Evolutionary conservation across 768 basidiomycete species (phyloP), one percentile per base, ranked within the genome.

Genomic region (Rickenella mellea): DNA sequence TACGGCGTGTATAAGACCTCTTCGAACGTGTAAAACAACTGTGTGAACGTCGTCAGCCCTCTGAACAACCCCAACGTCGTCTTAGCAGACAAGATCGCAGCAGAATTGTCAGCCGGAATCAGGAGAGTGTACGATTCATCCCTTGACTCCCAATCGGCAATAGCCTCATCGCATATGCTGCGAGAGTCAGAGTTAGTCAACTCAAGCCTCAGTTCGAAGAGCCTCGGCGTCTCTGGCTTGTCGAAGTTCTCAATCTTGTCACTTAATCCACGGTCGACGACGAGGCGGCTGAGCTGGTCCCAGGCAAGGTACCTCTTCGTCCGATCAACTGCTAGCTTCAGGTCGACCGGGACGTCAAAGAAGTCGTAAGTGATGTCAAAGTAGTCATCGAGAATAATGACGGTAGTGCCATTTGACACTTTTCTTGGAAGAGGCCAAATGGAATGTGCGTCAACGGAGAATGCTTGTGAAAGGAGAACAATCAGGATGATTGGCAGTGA

Each of bases 31-130:
- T 65, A 69, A 40, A 60, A 62, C 9, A 69, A 51, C 54, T 82
- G 80, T 24, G 66, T 64, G 57, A 90, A 89, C 1, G 83, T 88
- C 15, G 80, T 79, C 46, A 89, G 58, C 2, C 85, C 87, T 41
- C 85, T 63, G 42, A 78, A 70, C 19, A 87, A 57, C 0, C 85
- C 85, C 33, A 87, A 58, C 0, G 78, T 74, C 37, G 79, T 75
- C 48, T 73, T 76, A 6, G 83, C 80, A 0, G 57, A 64, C 33
- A 88, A 56, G 0, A 55, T 66, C 11, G 79, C 83, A n/a, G 59
- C 52, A 1, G 64, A 62, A 14, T 78, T 79, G 49, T 75, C 67
- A 15, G 55, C 49, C 0, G 80, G 78, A 12, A 87, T 60, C 15
- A 47, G 59, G 25, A 88, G 61, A 2, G 64, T 64, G 56, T 87